Evolutionary conservation across 306 rosid species (phyloP).

Genomic region (Cyamopsis tetragonoloba): DNA sequence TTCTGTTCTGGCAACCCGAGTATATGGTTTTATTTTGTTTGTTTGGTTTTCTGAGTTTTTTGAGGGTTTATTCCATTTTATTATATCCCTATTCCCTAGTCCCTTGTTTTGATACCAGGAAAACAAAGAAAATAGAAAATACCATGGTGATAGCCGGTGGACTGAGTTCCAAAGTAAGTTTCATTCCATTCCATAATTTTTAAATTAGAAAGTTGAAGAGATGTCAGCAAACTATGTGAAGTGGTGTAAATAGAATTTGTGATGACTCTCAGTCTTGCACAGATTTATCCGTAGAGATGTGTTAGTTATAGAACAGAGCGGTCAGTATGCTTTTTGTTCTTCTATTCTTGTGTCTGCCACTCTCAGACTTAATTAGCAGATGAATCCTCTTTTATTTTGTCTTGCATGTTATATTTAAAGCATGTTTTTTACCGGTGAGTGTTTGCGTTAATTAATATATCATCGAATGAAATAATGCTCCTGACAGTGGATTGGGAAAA

Average conservation of each 20-base stretch:
- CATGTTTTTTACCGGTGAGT: neutral
- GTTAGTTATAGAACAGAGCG: neutral
- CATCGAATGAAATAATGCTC: neutral
- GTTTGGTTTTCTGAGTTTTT: constrained; percentile 6
- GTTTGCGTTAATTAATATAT: too few species aligned
- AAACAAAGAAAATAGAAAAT: neutral
- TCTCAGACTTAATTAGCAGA: neutral
- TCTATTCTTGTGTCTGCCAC: neutral
- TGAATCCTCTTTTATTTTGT: neutral
- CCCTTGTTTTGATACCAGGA: neutral
- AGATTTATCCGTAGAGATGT: neutral
- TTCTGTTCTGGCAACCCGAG: constrained; percentile 27
- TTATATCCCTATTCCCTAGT: neutral
- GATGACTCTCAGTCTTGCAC: neutral
- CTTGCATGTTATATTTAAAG: neutral
- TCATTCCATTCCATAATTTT: constrained; percentile 8
- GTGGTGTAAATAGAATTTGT: constrained; percentile 19
- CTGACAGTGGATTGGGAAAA: neutral
- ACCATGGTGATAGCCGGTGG: neutral
- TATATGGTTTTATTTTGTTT: constrained; percentile 21
- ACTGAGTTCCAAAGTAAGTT: neutral
- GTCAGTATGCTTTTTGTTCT: neutral
- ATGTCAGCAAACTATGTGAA: neutral
- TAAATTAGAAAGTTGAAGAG: constrained; percentile 13
- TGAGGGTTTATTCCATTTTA: constrained; percentile 35